phyloP scores from a whole-genome alignment of 495 filamentous ascomycete genomes.

The Rostrohypoxylon terebratum region DNA sequence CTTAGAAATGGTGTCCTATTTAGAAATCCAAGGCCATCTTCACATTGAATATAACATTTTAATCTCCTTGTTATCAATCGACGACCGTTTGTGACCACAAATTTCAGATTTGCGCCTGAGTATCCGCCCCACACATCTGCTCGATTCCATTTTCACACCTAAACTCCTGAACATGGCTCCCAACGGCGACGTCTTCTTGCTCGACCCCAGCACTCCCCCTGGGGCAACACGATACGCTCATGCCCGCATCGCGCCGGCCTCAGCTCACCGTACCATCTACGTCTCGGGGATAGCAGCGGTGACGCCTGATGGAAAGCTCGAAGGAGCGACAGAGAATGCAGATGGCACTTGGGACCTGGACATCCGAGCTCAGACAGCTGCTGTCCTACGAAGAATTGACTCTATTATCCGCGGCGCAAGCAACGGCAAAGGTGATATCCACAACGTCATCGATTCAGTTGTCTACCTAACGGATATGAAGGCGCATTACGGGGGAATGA shows the following conservation, averaged over 20 bases:
- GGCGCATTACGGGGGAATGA: constrained; percentile 55
- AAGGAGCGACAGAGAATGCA: constrained; percentile 49
- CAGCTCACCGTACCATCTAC: constrained; percentile 52
- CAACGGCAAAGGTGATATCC: constrained; percentile 47
- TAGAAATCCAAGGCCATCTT: too few relatives aligned
- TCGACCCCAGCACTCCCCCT: constrained; percentile 47
- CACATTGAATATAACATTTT: too few relatives aligned
- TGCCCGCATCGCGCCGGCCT: constrained; percentile 49
- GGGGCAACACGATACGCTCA: constrained; percentile 50
- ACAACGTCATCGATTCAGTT: constrained; percentile 52
- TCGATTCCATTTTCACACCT: neutral
- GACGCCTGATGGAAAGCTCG: constrained; percentile 19
- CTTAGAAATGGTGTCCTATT: too few relatives aligned
- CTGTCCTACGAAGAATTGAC: constrained; percentile 50
- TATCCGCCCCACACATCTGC: too few relatives aligned
- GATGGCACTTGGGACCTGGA: constrained; percentile 51
- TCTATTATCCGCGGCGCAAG: constrained; percentile 52
- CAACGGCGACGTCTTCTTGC: constrained; percentile 53
- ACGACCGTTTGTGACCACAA: too few relatives aligned
- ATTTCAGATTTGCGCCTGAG: too few relatives aligned
- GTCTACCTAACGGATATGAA: constrained; percentile 56
- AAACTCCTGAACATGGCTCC: constrained; percentile 42
- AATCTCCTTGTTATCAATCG: too few relatives aligned
- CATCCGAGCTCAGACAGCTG: constrained; percentile 52
- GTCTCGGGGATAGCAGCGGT: constrained; percentile 49